A percentile compares a stretch with the other conserved stretches of the same genome.
Evolutionary conservation across 2,329 filamentous ascomycete species (phyloP).

Genomic region (Fusarium avenaceum): DNA sequence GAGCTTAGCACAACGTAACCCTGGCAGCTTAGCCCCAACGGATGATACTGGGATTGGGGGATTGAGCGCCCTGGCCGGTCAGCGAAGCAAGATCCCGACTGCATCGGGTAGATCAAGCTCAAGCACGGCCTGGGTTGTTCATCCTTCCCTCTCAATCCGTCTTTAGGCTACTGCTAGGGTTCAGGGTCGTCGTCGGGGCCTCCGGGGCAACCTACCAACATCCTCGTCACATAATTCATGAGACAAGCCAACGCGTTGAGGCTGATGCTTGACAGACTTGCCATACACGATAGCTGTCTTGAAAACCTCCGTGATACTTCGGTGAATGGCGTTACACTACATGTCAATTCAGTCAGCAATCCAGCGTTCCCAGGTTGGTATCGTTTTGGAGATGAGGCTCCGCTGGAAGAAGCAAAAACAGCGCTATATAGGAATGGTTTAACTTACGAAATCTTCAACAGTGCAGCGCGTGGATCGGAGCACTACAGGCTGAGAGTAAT

Average conservation of each 20-base stretch:
- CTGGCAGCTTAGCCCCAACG: conserved; percentile 25
- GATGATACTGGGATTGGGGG: conserved; percentile 33
- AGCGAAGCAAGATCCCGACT: conserved; percentile 42
- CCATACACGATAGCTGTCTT: conserved; percentile 96
- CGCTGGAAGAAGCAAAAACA: conserved; percentile 14
- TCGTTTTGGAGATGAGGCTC: conserved; percentile 20
- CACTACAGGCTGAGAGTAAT: conserved; percentile 93
- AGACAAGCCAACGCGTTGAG: conserved; percentile 89
- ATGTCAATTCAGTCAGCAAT: conserved; percentile 55
- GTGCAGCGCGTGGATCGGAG: conserved; percentile 85
- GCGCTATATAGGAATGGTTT: conserved; percentile 7
- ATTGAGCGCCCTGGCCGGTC: conserved; percentile 27
- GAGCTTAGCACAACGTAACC: conserved; percentile 27
- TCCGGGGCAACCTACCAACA: conserved; percentile 76
- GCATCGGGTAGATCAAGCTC: conserved; percentile 41
- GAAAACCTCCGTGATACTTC: conserved; percentile 95
- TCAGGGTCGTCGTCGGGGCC: conserved; percentile 21
- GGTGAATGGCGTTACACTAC: conserved; percentile 97
- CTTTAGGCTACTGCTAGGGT: conserved; percentile 27
- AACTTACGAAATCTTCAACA: conserved; percentile 94
- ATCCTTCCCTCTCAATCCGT: conserved; percentile 21
- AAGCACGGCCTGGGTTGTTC: conserved; percentile 29
- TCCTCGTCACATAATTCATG: conserved; percentile 97
- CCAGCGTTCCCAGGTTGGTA: conserved; percentile 25
- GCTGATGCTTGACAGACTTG: conserved; percentile 98